Evolutionary conservation across 2,329 filamentous ascomycete species (phyloP).

Genomic region (Clarireedia paspali): DNA sequence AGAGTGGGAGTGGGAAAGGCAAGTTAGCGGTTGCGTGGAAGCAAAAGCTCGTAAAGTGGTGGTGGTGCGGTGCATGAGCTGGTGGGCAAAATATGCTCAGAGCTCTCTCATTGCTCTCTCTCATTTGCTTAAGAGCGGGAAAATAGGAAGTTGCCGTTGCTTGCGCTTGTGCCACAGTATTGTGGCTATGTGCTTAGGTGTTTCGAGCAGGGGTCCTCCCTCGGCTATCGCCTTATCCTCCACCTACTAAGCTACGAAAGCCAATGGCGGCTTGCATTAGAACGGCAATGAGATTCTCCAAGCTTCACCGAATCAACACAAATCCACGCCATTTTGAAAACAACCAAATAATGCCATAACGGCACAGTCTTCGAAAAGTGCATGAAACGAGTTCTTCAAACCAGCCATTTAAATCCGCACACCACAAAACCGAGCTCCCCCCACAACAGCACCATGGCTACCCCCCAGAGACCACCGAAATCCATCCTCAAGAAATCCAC

Average conservation of each 20-base stretch:
- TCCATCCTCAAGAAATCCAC: constrained; percentile 55
- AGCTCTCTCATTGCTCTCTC: not conserved
- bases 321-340: not conserved
- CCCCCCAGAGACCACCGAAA: constrained; percentile 33
- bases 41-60: not conserved
- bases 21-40: not conserved
- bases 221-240: no score
- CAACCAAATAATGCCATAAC: not conserved
- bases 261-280: not conserved
- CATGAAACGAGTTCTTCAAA: not conserved
- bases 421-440: not conserved
- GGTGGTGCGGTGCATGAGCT: constrained; percentile 5
- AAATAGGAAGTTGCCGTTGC: not conserved
- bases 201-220: no score
- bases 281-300: not conserved
- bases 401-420: not conserved
- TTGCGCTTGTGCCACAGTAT: not conserved
- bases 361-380: not conserved
- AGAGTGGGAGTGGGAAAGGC: not conserved
- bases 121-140: no score
- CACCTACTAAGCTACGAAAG: no score
- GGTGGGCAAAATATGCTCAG: not conserved
- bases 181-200: no score
- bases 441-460: constrained; percentile 19
- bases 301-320: not conserved